Conservation (phyloP, 768 basidiomycete species). For the Hypsizygus marmoreus region DNA sequence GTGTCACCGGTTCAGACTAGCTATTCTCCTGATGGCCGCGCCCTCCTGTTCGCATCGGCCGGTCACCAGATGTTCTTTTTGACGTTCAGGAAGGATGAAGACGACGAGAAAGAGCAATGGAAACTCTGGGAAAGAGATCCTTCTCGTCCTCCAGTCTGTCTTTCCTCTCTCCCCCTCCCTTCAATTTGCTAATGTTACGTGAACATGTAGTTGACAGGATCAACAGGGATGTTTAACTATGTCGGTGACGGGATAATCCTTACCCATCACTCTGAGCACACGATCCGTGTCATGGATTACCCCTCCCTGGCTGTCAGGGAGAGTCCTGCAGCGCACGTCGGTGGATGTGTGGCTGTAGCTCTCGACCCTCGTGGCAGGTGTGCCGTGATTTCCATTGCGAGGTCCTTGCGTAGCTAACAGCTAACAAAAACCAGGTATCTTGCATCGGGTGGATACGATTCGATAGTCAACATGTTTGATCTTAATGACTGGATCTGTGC, state of each 20-base stretch:
- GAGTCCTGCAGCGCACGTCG: constrained; percentile 73
- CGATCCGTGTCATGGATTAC: constrained; percentile 69
- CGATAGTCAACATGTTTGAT: constrained; percentile 83
- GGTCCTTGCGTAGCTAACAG: constrained; percentile 4
- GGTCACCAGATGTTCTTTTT: constrained; percentile 64
- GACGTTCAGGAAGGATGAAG: constrained; percentile 52
- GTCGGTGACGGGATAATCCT: constrained; percentile 70
- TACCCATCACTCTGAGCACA: constrained; percentile 63
- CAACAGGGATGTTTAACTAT: constrained; percentile 77
- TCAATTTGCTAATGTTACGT: constrained; percentile 2
- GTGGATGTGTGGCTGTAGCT: constrained; percentile 76
- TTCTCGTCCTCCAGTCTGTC: constrained; percentile 35
- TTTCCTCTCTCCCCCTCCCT: neutral
- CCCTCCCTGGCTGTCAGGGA: constrained; percentile 61
- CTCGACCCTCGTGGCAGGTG: constrained; percentile 81
- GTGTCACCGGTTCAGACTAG: constrained; percentile 63
- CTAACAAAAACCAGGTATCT: constrained; percentile 56
- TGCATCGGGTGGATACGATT: constrained; percentile 79
- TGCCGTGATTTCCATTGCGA: neutral
- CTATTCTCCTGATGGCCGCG: constrained; percentile 73
- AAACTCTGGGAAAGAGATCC: constrained; percentile 49
- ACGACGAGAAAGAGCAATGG: constrained; percentile 53
- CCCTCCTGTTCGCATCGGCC: constrained; percentile 62
- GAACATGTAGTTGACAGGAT: constrained; percentile 47
- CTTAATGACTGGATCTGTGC: constrained; percentile 78